Percentiles rank a stretch among this genome's conserved stretches.
Conservation (phyloP, 2,329 filamentous ascomycete species). For the Aspergillus sp. region DNA sequence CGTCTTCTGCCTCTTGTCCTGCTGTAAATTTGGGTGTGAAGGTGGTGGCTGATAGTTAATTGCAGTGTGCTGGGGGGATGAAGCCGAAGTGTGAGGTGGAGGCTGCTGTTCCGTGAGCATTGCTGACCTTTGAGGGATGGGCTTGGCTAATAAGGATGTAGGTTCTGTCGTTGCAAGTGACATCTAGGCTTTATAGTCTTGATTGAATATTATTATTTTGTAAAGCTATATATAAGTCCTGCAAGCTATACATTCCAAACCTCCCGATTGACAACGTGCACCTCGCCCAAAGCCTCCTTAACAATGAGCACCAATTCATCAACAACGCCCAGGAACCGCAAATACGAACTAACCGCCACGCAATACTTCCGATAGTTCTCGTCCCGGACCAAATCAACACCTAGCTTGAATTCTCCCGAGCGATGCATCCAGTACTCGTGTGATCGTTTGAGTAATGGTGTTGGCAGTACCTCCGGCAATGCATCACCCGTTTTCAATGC, state of each 20-base stretch:
- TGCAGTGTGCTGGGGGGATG: background rate
- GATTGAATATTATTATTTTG: background rate
- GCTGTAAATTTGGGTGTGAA: background rate
- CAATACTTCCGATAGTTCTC: conserved; percentile 43
- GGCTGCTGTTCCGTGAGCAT: background rate
- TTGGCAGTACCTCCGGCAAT: conserved; percentile 43
- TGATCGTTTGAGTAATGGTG: conserved; percentile 38
- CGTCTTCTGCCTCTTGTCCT: background rate
- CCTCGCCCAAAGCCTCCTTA: conserved; percentile 41
- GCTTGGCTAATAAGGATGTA: background rate
- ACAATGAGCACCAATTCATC: conserved; percentile 43
- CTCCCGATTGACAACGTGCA: conserved; percentile 20
- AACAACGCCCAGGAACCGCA: conserved; percentile 38
- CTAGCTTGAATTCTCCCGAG: conserved; percentile 23
- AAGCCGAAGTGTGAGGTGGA: background rate
- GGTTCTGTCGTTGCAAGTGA: background rate
- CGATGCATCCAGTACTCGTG: conserved; percentile 19
- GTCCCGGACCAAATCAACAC: conserved; percentile 30
- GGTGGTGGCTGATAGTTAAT: background rate
- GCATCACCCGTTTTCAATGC: conserved; percentile 44
- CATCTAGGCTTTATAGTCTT: background rate
- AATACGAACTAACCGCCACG: conserved; percentile 40
- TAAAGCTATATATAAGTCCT: background rate
- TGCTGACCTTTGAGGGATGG: background rate
- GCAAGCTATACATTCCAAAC: background rate